A percentile compares a stretch with the other conserved stretches of the same genome.
phyloP scores from a whole-genome alignment of 495 filamentous ascomycete species.

The Usnea hakonensis region DNA sequence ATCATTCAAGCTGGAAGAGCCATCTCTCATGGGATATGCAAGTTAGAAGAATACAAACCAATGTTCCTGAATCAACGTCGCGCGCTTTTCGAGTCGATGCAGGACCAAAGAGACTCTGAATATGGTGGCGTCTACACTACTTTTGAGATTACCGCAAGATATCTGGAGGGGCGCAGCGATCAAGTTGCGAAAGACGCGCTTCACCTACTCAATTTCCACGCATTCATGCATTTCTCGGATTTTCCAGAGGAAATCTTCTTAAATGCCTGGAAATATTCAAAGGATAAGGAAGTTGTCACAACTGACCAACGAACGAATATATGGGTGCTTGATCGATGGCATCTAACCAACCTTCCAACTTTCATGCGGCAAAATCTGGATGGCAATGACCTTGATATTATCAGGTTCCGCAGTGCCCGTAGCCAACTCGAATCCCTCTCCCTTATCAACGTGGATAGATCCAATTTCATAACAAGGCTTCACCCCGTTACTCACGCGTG shows the following conservation, averaged over 20 bases:
- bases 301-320: too few species aligned
- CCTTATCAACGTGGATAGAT: too few species aligned
- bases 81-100: not conserved
- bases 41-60: not conserved
- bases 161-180: not conserved
- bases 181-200: not conserved
- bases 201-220: not conserved
- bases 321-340: too few species aligned
- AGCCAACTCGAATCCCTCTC: too few species aligned
- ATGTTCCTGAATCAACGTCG: not conserved
- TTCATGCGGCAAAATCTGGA: too few species aligned
- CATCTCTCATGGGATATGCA: not conserved
- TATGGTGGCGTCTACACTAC: not conserved
- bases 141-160: not conserved
- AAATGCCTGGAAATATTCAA: not conserved
- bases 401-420: too few species aligned
- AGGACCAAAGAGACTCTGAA: not conserved
- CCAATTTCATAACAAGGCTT: too few species aligned
- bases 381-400: too few species aligned
- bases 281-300: not conserved
- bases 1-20: not conserved
- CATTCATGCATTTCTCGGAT: not conserved
- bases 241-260: not conserved
- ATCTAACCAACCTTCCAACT: too few species aligned
- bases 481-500: too few species aligned